Conservation (phyloP, 225 moss, liverwort and hornwort genomes). For the Antitrichia curtipendula region DNA sequence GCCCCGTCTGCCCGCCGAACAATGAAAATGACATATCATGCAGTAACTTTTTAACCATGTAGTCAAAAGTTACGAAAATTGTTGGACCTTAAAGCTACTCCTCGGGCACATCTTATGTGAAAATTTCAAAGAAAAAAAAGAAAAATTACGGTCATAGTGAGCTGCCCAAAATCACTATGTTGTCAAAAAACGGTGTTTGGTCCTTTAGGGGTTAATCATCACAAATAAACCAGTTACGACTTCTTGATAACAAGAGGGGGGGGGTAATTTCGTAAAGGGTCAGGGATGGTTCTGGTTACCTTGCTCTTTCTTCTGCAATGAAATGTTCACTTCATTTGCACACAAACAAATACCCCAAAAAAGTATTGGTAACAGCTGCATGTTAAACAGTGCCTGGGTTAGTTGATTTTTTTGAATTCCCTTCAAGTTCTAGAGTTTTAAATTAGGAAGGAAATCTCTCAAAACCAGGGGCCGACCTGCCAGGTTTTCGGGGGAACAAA, state of each 20-base stretch:
- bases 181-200: no score
- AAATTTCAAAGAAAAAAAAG: no score
- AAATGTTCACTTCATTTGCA: background rate
- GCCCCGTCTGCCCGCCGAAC: no score
- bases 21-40: no score
- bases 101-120: no score
- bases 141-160: no score
- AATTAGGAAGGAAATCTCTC: background rate
- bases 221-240: background rate
- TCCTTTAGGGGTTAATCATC: background rate
- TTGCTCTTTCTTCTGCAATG: background rate
- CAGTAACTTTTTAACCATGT: no score
- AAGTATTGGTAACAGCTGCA: background rate
- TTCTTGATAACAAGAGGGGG: background rate
- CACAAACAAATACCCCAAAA: no score
- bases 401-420: background rate
- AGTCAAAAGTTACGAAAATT: no score
- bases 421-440: background rate
- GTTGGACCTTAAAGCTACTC: no score
- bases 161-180: no score
- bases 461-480: background rate
- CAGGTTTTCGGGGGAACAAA: background rate
- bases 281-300: background rate
- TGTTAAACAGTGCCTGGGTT: background rate
- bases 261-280: background rate